Evolutionary conservation across 2,329 filamentous ascomycete species (phyloP), one percentile per base, ranked within the genome.

Genomic region (Claviceps monticola): DNA sequence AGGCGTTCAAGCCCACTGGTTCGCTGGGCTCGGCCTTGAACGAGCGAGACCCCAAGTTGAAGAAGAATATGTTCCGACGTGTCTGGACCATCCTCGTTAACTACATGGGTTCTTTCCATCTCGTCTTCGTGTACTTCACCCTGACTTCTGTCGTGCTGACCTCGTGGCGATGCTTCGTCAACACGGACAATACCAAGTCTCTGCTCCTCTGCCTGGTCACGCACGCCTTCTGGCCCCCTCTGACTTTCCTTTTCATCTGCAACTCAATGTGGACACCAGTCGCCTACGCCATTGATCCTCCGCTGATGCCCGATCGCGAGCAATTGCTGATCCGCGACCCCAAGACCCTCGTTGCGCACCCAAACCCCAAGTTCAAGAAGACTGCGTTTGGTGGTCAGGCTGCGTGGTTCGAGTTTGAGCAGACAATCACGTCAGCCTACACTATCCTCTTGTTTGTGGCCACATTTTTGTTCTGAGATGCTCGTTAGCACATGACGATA

Each of bases 1-100:
- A 77, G 61, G 77, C 74, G 19, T 83, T 83, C 67, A 78, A 77
- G 59, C 73, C 79, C 0, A 80, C 79, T 1, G 80, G 80, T 4
- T 80, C 76, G 5, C 66, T 82, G 8, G 67, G 70, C 26, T 77
- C 74, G 1, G 69, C 71, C 0, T 67, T 83, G 39, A 76, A 81
- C 54, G 80, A 83, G 64, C 76, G 80, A 37, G 73, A 80, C 56
- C 65, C 72, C 6, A 68, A 70, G 56, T 68, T 64, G 1, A 72
- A 74, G 46, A 74, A 76, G 57, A 72, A 73, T 52, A 73, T 83
- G 61, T 68, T 71, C 53, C 69, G 70, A 9, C 75, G 79, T 2
- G 61, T 83, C 3, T 73, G 70, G 60, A 73, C 71, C 19, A 76
- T 80, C 42, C 60, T 80, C 5, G 64, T 78, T 61, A 74, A 79